Evolutionary conservation across 208 protist species (phyloP), one percentile per base, ranked within the genome.

Genomic region (Trypanosoma vivax): DNA sequence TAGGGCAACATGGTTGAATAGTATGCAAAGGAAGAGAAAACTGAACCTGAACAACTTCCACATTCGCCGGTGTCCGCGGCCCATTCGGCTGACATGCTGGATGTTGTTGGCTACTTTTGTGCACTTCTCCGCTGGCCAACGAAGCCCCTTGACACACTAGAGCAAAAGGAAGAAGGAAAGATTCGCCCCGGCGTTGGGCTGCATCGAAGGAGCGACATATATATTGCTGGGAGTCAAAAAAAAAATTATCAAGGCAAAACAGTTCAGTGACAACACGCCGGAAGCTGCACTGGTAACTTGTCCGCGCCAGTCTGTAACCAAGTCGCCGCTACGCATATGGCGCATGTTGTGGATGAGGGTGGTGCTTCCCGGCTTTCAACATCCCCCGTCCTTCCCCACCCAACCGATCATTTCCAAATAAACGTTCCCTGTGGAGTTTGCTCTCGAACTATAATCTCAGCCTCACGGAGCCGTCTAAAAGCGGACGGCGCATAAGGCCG

Each of bases 381-480:
- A 56, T 10, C 16, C 3, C 24, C 14, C 13, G 16, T 34, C 4
- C n/a, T 34, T 29, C 50, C 40, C 46, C 9, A 11, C 13, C 3
- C 5, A 25, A 23, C 7, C 19, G 19, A 34, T 73, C 51, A 90
- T 37, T 57, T 64, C 83, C 83, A 92, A 3, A 83, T 65, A 63
- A 78, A 92, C 3, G 79, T 79, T n/a, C 83, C 83, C 11, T 65
- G 37, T n/a, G 56, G 49, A 24, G 83, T 83, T 14, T 68, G 49
- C 33, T 64, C 59, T 2, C 83, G 73, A 63, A 54, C 40, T 37
- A 92, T 69, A 19, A 92, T 24, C 9, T 61, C 77, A 0, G 79
- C 60, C 54, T 88, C 68, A 18, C 83, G 75, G 13, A 92, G 60
- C 7, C 79, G 76, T 37, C 70, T 70, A 50, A 92, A 92, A n/a